Base-by-base conservation (phyloP, 2,329 filamentous ascomycete genomes). In the Aureobasidium uvarum region DNA sequence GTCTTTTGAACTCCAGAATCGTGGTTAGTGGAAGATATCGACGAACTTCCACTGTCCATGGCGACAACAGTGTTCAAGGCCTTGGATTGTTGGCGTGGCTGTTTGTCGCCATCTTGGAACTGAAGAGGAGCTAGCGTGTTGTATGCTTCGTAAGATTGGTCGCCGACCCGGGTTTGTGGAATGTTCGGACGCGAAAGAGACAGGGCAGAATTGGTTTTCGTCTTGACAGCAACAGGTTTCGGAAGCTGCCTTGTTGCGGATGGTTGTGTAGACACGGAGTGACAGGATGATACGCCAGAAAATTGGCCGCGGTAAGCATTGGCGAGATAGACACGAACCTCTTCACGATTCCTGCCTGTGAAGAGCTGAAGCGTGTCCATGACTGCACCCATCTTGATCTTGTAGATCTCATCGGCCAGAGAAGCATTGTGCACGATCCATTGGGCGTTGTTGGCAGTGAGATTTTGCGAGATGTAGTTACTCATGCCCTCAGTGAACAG, bases 371-470 rank as follows among this genome's bases (percentile, higher is more conserved):
- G 50, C 8, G 60, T 48, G 41, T 64, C 62, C 31, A n/a, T 56
- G 51, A 64, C 62, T 38, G 51, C 51, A 20, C 31, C 51, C 62
- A 64, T 64, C 51, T 56, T 64, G 38, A 64, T 48, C 25, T 64
- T 56, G 51, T 56, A 64, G 50, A 64, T 46, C 31, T 56, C 62
- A 18, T 56, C 33, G 25, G 62, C 41, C 50, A 63, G 16, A 31
- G 38, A 38, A 36, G 60, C n/a, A 48, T 52, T 52, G 48, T 63
- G 60, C 46, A 63, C 5, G 38, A 54, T 38, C 33, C 25, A 45
- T 16, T 63, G 60, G 18, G 25, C 20, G 36, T 45, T 45, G 16
- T 45, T 11, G 20, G 45, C 20, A 13, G 45, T 39, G 58, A 62
- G 45, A n/a, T 36, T 16, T 33, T 51, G 43, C n/a, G 43, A 39